Conservation (phyloP, 2,329 filamentous ascomycete species). For the Teratosphaeria pseudoeucalypti region DNA sequence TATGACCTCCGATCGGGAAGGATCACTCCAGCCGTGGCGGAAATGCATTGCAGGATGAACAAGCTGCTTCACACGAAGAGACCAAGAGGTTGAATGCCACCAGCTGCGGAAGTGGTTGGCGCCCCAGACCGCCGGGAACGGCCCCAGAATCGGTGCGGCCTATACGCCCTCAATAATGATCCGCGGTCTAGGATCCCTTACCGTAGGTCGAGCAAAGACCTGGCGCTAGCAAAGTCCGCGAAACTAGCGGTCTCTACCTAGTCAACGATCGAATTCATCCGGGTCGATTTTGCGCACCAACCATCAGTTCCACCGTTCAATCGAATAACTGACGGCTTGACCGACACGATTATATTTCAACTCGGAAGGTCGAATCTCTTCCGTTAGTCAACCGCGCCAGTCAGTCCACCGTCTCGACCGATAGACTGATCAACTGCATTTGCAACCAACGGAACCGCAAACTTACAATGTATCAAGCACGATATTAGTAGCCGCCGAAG, state of each 20-base stretch:
- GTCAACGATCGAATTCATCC: too few species aligned
- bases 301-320: neutral
- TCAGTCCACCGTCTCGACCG: too few species aligned
- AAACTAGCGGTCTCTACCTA: too few species aligned
- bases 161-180: neutral
- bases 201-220: neutral
- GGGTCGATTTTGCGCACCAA: neutral
- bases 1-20: too few species aligned
- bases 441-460: neutral
- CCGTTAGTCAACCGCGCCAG: too few species aligned
- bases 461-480: conserved; percentile 11
- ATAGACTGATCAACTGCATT: too few species aligned
- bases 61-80: neutral
- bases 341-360: neutral
- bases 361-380: too few species aligned
- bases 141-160: neutral
- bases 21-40: too few species aligned
- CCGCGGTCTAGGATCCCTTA: neutral
- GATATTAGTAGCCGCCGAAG: conserved; percentile 7
- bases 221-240: too few species aligned
- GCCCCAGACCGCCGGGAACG: neutral
- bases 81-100: neutral
- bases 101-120: neutral
- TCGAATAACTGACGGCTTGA: neutral
- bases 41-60: neutral